Percentiles rank a stretch among this genome's conserved stretches.
These are phyloP conservation scores for Kwoniella dendrophila DNA, from an alignment of 768 basidiomycete genomes.

Conservation along the genomic window DNA sequence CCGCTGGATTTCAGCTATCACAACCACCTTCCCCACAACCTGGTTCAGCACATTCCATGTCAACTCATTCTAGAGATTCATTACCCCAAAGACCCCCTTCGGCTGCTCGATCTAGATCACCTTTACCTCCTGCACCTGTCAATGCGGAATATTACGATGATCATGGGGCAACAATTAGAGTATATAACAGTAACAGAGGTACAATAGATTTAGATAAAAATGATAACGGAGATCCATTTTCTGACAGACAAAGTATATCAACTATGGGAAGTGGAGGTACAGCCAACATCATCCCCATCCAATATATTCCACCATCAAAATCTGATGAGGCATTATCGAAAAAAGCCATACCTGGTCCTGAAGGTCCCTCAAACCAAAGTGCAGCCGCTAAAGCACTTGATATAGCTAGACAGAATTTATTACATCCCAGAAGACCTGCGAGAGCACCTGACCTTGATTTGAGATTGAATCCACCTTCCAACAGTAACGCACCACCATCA, in stretches of 20 bases:
- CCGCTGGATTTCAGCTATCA: conserved; percentile 52
- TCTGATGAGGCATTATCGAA: conserved; percentile 30
- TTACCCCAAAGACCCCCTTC: conserved; percentile 25
- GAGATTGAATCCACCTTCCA: conserved; percentile 26
- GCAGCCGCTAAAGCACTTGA: conserved; percentile 44
- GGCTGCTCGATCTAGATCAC: conserved; percentile 28
- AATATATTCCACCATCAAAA: conserved; percentile 45
- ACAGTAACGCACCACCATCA: conserved; percentile 1
- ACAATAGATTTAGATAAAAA: conserved; percentile 30
- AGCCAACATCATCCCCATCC: conserved; percentile 53
- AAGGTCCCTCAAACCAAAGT: conserved; percentile 9
- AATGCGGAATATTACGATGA: conserved; percentile 44
- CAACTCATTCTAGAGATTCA: conserved; percentile 8
- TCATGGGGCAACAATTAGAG: conserved; percentile 31
- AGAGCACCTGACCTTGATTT: conserved; percentile 51
- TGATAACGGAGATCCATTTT: conserved; percentile 43
- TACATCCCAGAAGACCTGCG: conserved; percentile 42
- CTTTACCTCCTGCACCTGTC: conserved; percentile 36
- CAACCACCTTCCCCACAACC: conserved; percentile 40
- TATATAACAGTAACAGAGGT: conserved; percentile 32
- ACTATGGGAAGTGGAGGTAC: conserved; percentile 28
- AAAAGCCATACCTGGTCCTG: conserved; percentile 6
- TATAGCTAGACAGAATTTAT: conserved; percentile 46
- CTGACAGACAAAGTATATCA: conserved; percentile 45
- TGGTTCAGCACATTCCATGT: no score